Conservation (phyloP, 352 stramenopile genomes). For the Elongisporangium anandrum region DNA sequence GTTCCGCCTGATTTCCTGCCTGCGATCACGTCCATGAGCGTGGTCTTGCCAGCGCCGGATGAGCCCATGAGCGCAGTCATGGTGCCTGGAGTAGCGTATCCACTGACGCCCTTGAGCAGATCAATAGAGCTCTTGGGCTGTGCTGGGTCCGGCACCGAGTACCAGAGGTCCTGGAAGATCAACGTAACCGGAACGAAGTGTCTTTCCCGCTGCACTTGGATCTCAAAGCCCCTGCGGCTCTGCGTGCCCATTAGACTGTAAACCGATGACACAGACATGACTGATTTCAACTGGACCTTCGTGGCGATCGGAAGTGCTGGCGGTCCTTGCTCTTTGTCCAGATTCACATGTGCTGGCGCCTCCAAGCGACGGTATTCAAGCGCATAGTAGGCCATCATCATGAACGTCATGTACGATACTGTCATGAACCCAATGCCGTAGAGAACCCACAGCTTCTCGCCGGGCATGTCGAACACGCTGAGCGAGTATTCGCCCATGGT, state of each 20-base stretch:
- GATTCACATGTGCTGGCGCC: slow-evolving; percentile 11
- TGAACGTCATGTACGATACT: slow-evolving; percentile 23
- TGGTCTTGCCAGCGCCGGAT: slow-evolving; percentile 73
- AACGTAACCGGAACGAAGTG: slow-evolving; percentile 29
- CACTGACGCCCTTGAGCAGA: slow-evolving; percentile 70
- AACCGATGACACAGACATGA: not conserved
- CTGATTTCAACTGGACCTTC: no score
- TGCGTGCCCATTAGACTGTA: not conserved
- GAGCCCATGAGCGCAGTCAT: slow-evolving; percentile 55
- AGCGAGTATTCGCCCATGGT: slow-evolving; percentile 32
- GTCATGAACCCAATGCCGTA: slow-evolving; percentile 20
- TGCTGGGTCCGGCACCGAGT: slow-evolving; percentile 28
- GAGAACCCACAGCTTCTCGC: slow-evolving; percentile 21
- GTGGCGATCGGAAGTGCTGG: not conserved
- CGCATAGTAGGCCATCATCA: slow-evolving; percentile 15
- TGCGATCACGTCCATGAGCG: slow-evolving; percentile 90
- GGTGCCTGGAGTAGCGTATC: slow-evolving; percentile 34
- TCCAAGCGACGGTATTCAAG: slow-evolving; percentile 26
- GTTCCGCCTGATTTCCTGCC: slow-evolving; percentile 63
- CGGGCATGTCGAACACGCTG: slow-evolving; percentile 16
- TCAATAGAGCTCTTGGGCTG: slow-evolving; percentile 31
- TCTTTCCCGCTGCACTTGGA: slow-evolving; percentile 5
- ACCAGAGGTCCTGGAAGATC: slow-evolving; percentile 34
- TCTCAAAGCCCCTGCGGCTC: no score
- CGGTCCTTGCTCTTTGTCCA: slow-evolving; percentile 1